Base-by-base conservation (phyloP, 192 early-diverging fungal genomes). In the Linnemannia schmuckeri region DNA sequence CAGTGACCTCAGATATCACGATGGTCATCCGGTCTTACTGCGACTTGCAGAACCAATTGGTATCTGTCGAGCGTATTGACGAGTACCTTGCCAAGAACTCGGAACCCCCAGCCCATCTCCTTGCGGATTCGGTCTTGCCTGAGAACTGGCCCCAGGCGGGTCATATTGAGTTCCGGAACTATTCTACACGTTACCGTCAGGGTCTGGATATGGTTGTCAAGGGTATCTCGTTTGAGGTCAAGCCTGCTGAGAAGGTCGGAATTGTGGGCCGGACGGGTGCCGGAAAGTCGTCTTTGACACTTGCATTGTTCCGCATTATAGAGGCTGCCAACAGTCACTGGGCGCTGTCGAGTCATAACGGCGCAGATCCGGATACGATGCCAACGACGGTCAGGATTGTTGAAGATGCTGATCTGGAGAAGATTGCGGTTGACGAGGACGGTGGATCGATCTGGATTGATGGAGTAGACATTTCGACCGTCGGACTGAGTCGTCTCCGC, bases 111-210 rank as follows among this genome's bases (percentile, higher is more conserved):
- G 30, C 38, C 20, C 15, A 40, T 22, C 91, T 94, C 18, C 84
- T 92, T 6, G 85, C 87, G 24, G 90, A 89, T 75, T 78, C 83
- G 8, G 81, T 88, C 10, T 93, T 95, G 1, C 61, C 88, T 7
- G 76, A 88, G 27, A 63, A 83, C 20, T 98, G 97, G 97, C 97
- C 97, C 13, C 88, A 90, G 33, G 80, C 91, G 6, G 97, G 97
- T 20, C 68, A 71, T 38, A 91, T 98, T 68, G 92, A 93, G 82
- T 97, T 96, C 86, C 85, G 88, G 22, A 78, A 94, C 73, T 97
- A 96, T 79, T 93, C 94, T 18, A 94, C 95, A 0, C 93, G 96
- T n/a, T 98, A 98, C 86, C 92, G 97, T 17, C 86, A 92, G 9
- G 96, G 91, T 0, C 90, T 98, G 54, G 95, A 96, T 85, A 85